Evolutionary conservation across 495 filamentous ascomycete genomes (phyloP).

Genomic region (Pseudevernia furfuracea): DNA sequence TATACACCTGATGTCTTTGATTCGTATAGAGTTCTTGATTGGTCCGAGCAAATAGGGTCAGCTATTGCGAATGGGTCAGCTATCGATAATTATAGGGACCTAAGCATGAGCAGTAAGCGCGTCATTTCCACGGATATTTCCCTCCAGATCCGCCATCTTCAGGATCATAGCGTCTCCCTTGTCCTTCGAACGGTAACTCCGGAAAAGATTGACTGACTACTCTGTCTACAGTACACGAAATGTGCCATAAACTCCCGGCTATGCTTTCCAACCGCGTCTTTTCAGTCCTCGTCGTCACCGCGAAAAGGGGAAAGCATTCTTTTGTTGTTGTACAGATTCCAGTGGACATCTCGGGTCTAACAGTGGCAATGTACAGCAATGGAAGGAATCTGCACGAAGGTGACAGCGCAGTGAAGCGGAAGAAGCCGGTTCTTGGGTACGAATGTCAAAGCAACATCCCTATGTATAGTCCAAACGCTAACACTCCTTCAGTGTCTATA

Average conservation of each 20-base stretch:
- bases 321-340: constrained; percentile 29
- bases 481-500: constrained; percentile 34
- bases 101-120: constrained; percentile 26
- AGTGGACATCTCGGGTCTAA: constrained; percentile 23
- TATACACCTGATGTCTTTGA: constrained; percentile 53
- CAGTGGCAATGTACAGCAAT: constrained; percentile 27
- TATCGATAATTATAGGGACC: constrained; percentile 20
- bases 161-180: not conserved
- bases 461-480: constrained; percentile 4
- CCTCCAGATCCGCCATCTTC: not conserved
- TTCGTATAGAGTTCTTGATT: constrained; percentile 24
- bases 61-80: constrained; percentile 8
- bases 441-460: constrained; percentile 5
- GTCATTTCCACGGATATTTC: not conserved
- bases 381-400: constrained; percentile 24
- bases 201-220: not conserved
- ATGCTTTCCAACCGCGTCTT: constrained; percentile 27
- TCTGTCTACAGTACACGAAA: constrained; percentile 22
- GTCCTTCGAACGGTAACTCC: not conserved
- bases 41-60: constrained; percentile 16
- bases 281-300: constrained; percentile 28
- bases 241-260: constrained; percentile 28
- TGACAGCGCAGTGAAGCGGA: constrained; percentile 20
- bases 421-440: constrained; percentile 27
- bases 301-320: constrained; percentile 19